Evolutionary conservation across 2,329 filamentous ascomycete species (phyloP).

Genomic region (Coniochaeta sp.): DNA sequence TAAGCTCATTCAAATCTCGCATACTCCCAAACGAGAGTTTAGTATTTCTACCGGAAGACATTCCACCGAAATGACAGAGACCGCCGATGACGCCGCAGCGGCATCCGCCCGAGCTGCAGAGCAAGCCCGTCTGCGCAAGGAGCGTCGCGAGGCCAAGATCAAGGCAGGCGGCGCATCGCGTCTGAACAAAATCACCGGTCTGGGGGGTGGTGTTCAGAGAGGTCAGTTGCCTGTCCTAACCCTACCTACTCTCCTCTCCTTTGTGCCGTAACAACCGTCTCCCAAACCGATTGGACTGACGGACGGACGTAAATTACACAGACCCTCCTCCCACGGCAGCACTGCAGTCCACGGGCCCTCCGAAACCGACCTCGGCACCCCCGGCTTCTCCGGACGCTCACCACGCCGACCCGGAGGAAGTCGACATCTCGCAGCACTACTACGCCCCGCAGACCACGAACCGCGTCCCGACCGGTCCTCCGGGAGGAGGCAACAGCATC

Average conservation of each 20-base stretch:
- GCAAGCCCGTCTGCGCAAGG: constrained; percentile 69
- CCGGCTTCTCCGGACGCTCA: constrained; percentile 16
- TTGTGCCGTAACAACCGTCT: too few relatives aligned
- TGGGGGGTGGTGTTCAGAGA: constrained; percentile 51
- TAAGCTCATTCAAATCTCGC: too few relatives aligned
- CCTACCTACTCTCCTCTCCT: too few relatives aligned
- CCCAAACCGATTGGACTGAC: too few relatives aligned
- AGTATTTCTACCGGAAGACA: background rate
- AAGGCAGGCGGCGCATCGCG: constrained; percentile 61
- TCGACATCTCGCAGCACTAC: constrained; percentile 72
- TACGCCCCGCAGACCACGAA: constrained; percentile 47
- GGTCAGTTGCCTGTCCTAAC: constrained; percentile 23
- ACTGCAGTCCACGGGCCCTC: constrained; percentile 15
- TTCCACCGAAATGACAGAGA: constrained; percentile 32
- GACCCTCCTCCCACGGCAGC: constrained; percentile 19
- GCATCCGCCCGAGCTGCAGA: constrained; percentile 48
- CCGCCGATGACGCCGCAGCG: constrained; percentile 31
- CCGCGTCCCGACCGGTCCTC: constrained; percentile 22
- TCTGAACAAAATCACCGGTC: constrained; percentile 67
- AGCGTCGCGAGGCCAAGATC: constrained; percentile 74
- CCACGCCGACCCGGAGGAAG: constrained; percentile 62
- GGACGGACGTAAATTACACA: background rate
- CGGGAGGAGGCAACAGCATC: constrained; percentile 21
- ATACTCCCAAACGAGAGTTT: too few relatives aligned
- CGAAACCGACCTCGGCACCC: constrained; percentile 20